Base-by-base conservation (phyloP, 2,329 filamentous ascomycete genomes). In the Diplodia intermedia region DNA sequence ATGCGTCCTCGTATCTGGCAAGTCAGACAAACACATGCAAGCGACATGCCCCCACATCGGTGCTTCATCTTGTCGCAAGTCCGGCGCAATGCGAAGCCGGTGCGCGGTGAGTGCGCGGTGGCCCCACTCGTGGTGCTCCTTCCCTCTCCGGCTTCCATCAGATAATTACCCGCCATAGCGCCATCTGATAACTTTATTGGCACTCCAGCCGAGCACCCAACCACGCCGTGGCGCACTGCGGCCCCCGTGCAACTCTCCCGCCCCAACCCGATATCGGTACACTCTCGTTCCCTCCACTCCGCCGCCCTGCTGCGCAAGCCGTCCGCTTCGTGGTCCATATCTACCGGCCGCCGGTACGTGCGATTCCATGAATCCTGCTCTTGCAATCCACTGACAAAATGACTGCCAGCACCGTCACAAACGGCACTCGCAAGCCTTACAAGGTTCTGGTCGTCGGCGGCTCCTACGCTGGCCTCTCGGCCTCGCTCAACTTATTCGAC, bases 401-500 rank as follows among this genome's bases (percentile, higher is more conserved):
- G 57, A 3, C 57, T 8, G 14, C 57, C 57, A 61, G 57, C 57
- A 31, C 57, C 14, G 23, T 15, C 57, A 33, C 57, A 9, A 62
- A 62, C 38, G 56, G 56, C 56, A 9, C 23, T 8, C 56, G 38
- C 40, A 31, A 49, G n/a, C 61, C 61, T 15, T 54, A 26, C 50
- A 36, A 36, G 14, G 82, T 93, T 7, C 82, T 93, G 49, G 82
- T 93, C 66, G 84, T 90, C 38, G 91, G 91, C 40, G 90, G 89
- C 70, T 90, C 89, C 49, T 94, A 93, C 73, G 86, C 84, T n/a
- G 91, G 91, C 33, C 83, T 93, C 3, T 86, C 89, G 11, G 84
- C 87, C 1, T 86, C 88, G 6, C 79, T 91, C 72, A 90, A 91
- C 74, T 82, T 94, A 6, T 79, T 90, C 26, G 89, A 92, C 74